Base-by-base conservation (phyloP, 2,329 filamentous ascomycete genomes). In the Paracoccidioides lutzii region DNA sequence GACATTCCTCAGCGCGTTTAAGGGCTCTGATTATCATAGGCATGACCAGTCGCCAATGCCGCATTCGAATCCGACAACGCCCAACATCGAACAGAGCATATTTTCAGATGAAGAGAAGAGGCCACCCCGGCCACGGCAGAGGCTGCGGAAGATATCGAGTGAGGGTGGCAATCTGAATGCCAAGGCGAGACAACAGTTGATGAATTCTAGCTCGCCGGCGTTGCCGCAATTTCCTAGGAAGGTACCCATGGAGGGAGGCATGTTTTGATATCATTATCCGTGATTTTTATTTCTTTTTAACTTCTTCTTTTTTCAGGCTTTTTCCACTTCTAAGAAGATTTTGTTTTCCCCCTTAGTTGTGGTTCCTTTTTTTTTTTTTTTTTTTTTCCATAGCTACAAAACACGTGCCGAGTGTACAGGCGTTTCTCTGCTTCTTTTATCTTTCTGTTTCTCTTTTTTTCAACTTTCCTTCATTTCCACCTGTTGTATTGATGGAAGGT, bases 111-210 rank as follows among this genome's bases (percentile, higher is more conserved):
- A 73, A 42, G 63, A 70, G 6, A 72, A 67, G 53, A 68, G 68
- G 14, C 61, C 62, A 9, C 22, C 22, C 22, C 64, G 67, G 52
- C 64, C 69, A 30, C 70, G 72, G 54, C 70, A 71, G 42, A 64
- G 68, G 55, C 61, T 78, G 22, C 71, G 76, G 55, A 78, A 79
- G 63, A 71, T 70, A 10, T 74, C 74, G 5, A 78, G 76, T 59
- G 77, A 78, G 60, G 75, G 76, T 30, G 75, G 71, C 22, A 75
- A 71, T 53, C 64, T 80, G 56, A 72, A 76, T 53, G 69, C 67
- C 5, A 70, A 69, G 49, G 72, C 75, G n/a, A 66, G 73, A 33
- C 71, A 74, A 55, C 71, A 73, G 54, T 63, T 67, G 14, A 64
- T 71, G 58, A 59, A 64, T 51, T 49, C 37, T 55, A 55, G 53